Evolutionary conservation across 2,329 filamentous ascomycete species (phyloP).

Genomic region (Claviceps monticola): DNA sequence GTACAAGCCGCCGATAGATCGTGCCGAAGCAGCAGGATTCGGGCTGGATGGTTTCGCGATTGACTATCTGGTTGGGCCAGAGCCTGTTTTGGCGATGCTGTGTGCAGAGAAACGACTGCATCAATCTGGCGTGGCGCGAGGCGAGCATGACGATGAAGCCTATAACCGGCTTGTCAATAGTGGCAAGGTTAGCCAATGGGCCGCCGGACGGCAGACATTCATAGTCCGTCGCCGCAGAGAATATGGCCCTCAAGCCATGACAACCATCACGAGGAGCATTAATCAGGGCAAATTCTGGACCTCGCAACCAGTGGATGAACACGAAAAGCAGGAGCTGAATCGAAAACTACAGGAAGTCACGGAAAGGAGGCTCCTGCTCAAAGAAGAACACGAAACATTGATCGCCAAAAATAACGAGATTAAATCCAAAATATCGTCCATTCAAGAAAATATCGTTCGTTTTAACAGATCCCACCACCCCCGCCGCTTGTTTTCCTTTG

Average conservation of each 20-base stretch:
- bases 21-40: constrained; percentile 37
- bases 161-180: constrained; percentile 49
- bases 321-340: constrained; percentile 48
- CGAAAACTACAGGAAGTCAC: constrained; percentile 32
- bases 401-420: constrained; percentile 27
- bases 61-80: constrained; percentile 68
- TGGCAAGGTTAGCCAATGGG: constrained; percentile 50
- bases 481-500: not conserved
- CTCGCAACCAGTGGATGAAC: constrained; percentile 57
- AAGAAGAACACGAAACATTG: constrained; percentile 18
- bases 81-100: constrained; percentile 75
- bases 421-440: constrained; percentile 26
- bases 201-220: constrained; percentile 52
- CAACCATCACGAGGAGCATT: constrained; percentile 52
- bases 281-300: constrained; percentile 56
- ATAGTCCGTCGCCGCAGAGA: constrained; percentile 58
- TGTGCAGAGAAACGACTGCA: constrained; percentile 62
- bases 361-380: constrained; percentile 21
- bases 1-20: constrained; percentile 40
- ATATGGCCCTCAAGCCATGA: constrained; percentile 62
- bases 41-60: constrained; percentile 72
- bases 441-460: constrained; percentile 26
- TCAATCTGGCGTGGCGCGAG: constrained; percentile 48
- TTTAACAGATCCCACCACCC: not conserved
- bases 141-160: constrained; percentile 51